Evolutionary conservation across 768 basidiomycete species (phyloP), one percentile per base, ranked within the genome.

Genomic region (Pulveroboletus sp.): DNA sequence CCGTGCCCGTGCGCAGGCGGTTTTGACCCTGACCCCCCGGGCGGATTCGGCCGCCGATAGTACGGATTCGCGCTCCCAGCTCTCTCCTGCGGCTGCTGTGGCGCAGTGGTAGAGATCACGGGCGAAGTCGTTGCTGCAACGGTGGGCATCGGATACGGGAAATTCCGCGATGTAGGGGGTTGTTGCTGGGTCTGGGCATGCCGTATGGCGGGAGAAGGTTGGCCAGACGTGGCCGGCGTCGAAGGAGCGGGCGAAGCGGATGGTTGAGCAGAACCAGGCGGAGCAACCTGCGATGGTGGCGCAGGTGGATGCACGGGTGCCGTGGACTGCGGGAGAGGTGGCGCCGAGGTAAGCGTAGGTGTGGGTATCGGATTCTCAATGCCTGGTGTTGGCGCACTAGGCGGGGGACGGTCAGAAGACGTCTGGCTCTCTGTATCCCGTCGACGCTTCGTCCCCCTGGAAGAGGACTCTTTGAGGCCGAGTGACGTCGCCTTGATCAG

Each of bases 401-500:
- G 46, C 0, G 62, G 54, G 26, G 60, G 54, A 8, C 65, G 55
- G 48, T 68, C 56, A 43, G 67, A 50, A 11, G 59, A 45, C 13
- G 51, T 17, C 20, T 68, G 65, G 14, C 69, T 69, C 3, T 75
- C 70, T 20, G 68, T 59, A 39, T 77, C 78, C 36, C 80, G 76
- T 36, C 79, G 75, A 37, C 86, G 77, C 59, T 87, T 87, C 26
- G 73, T 72, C 6, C 78, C 82, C 36, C 84, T 68, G 1, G 76
- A 76, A 16, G 86, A 81, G 54, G 84, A 87, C 57, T 86, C 85
- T 65, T 90, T 90, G 41, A 92, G 71, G 10, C 86, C 85, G 16
- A 92, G 65, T n/a, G 76, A 71, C 2, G 85, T 91, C 2, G 88
- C 89, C 67, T 89, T 90, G 52, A 89, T 79, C 29, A 90, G 70